Conservation (phyloP, 78 protist species). For the Dictyostelium purpureum region DNA sequence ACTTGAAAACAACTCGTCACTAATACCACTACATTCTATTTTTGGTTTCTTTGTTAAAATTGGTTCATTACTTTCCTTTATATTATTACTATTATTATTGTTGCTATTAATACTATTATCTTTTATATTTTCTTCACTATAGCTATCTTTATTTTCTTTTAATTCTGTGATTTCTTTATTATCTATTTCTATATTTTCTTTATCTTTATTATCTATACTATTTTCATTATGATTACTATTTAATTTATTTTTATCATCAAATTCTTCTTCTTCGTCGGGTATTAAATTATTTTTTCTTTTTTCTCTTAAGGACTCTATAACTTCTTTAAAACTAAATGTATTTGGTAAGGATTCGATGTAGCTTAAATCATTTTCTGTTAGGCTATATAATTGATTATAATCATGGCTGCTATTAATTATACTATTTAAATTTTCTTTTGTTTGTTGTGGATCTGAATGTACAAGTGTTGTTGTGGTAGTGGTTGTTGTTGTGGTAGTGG, state of each 20-base stretch:
- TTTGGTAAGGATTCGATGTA: background rate
- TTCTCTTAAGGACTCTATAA: conserved; percentile 14
- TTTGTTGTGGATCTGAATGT: background rate
- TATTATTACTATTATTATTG: background rate
- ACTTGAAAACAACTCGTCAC: conserved; percentile 16
- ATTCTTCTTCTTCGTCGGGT: conserved; percentile 18
- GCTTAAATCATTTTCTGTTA: background rate
- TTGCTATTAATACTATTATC: background rate
- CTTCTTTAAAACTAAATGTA: conserved; percentile 6
- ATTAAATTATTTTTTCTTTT: conserved; percentile 41
- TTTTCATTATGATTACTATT: background rate
- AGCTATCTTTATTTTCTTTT: background rate
- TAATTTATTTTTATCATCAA: background rate
- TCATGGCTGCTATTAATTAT: background rate
- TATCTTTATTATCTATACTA: background rate
- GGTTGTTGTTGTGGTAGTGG: background rate
- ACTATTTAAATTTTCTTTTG: background rate
- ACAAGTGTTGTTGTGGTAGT: background rate
- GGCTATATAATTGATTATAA: background rate
- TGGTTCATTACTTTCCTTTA: background rate
- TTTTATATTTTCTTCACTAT: background rate
- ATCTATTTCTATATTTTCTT: background rate
- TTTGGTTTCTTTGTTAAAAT: background rate
- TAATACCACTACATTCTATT: conserved; percentile 46
- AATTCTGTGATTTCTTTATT: background rate